A percentile compares a stretch with the other conserved stretches of the same genome.
Conservation (phyloP, 1,139 yeast genomes). For the Tardiomyces depauwii region DNA sequence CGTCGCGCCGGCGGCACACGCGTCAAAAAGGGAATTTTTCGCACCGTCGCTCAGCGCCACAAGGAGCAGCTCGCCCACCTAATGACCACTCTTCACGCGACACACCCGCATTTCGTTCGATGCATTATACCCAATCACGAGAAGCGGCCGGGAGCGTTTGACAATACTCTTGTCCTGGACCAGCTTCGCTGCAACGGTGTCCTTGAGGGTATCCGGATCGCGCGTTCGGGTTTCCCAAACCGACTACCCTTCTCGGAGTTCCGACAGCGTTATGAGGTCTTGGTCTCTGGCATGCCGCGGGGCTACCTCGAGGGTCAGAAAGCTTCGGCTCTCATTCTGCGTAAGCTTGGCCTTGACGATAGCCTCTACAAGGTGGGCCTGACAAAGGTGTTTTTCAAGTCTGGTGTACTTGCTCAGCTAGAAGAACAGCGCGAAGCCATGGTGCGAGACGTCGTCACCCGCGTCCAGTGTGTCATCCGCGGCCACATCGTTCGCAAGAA, state of each 20-base stretch:
- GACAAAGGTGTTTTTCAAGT: slow-evolving; percentile 89
- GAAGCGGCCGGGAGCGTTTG: slow-evolving; percentile 61
- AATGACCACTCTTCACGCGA: slow-evolving; percentile 61
- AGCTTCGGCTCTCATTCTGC: slow-evolving; percentile 58
- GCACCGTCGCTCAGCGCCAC: slow-evolving; percentile 69
- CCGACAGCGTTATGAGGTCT: slow-evolving; percentile 57
- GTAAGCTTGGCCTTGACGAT: slow-evolving; percentile 47
- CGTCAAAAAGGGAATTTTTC: slow-evolving; percentile 37
- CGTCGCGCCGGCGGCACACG: slow-evolving; percentile 9
- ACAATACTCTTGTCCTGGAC: slow-evolving; percentile 66
- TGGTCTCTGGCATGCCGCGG: slow-evolving; percentile 34
- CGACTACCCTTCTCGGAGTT: slow-evolving; percentile 78
- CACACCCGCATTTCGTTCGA: slow-evolving; percentile 95
- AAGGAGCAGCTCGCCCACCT: slow-evolving; percentile 70
- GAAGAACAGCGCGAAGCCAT: slow-evolving; percentile 68
- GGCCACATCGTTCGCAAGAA: slow-evolving; percentile 51
- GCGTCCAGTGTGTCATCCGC: slow-evolving; percentile 56
- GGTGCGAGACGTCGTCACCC: slow-evolving; percentile 44
- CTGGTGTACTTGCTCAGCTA: slow-evolving; percentile 88
- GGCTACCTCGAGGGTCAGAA: slow-evolving; percentile 38
- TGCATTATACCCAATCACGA: slow-evolving; percentile 85
- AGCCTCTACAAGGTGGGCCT: slow-evolving; percentile 66
- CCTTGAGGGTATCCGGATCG: slow-evolving; percentile 92
- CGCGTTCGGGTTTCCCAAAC: slow-evolving; percentile 95
- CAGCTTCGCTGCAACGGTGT: slow-evolving; percentile 97